Conservation (phyloP, 2,329 filamentous ascomycete genomes). For the Botryotinia globosa region DNA sequence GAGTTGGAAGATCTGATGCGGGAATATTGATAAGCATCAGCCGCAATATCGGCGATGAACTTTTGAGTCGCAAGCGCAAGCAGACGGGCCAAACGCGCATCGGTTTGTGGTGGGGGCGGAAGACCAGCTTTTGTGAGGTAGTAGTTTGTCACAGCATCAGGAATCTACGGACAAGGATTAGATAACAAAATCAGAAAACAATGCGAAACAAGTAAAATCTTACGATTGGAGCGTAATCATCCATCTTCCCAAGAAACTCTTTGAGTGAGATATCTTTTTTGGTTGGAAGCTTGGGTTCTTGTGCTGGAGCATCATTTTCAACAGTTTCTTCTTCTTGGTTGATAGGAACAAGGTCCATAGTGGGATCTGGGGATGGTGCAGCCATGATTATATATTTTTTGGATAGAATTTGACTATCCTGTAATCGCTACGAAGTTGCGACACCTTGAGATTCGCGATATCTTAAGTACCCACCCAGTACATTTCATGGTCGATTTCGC, state of each 20-base stretch:
- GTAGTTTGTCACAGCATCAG: slow-evolving; percentile 95
- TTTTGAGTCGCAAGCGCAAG: slow-evolving; percentile 98
- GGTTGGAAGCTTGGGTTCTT: slow-evolving; percentile 65
- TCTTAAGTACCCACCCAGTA: neutral
- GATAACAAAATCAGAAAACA: slow-evolving; percentile 18
- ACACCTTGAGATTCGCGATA: neutral
- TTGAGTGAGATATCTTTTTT: slow-evolving; percentile 91
- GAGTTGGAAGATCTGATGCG: slow-evolving; percentile 92
- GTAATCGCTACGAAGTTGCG: neutral
- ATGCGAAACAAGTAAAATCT: slow-evolving; percentile 39
- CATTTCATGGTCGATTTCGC: neutral
- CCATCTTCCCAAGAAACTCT: slow-evolving; percentile 94
- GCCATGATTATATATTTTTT: slow-evolving; percentile 33
- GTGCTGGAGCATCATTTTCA: slow-evolving; percentile 48
- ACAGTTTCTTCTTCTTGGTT: slow-evolving; percentile 36
- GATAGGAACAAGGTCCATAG: slow-evolving; percentile 33
- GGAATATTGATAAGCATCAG: slow-evolving; percentile 96
- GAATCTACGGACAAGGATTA: slow-evolving; percentile 62
- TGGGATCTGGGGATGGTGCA: slow-evolving; percentile 37
- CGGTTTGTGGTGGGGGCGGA: slow-evolving; percentile 85
- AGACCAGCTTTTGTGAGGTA: slow-evolving; percentile 96
- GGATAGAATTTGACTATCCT: slow-evolving; percentile 14
- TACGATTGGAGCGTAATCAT: slow-evolving; percentile 97
- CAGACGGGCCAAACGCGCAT: slow-evolving; percentile 84
- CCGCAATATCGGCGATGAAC: slow-evolving; percentile 95